A percentile compares a stretch with the other conserved stretches of the same genome.
Evolutionary conservation across 495 filamentous ascomycete genomes (phyloP).

Genomic region (Podospora fimiseda): DNA sequence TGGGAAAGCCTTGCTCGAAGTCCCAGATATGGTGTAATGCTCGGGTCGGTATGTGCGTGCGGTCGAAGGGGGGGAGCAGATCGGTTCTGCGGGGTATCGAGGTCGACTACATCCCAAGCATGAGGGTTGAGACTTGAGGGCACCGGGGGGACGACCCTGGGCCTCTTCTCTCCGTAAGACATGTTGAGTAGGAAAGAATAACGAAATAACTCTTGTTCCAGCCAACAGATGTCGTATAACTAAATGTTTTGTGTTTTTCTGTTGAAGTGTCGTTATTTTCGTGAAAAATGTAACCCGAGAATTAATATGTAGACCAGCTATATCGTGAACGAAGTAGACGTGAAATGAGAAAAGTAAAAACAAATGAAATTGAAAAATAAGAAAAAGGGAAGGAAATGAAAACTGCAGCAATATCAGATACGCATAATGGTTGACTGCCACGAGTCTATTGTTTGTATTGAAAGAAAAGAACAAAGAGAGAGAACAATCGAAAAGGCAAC

Average conservation of each 20-base stretch:
- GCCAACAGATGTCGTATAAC: slow-evolving; percentile 6
- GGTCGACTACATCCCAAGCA: slow-evolving; percentile 20
- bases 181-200: slow-evolving; percentile 6
- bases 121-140: slow-evolving; percentile 22
- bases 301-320: slow-evolving; percentile 19
- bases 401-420: slow-evolving; percentile 2
- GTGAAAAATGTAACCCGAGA: neutral
- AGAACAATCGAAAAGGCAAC: neutral
- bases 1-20: slow-evolving; percentile 85
- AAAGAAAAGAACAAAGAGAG: slow-evolving; percentile 6
- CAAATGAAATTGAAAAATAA: slow-evolving; percentile 7
- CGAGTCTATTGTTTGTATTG: slow-evolving; percentile 11
- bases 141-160: slow-evolving; percentile 16
- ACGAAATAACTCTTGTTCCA: slow-evolving; percentile 3
- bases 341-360: slow-evolving; percentile 11
- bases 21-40: slow-evolving; percentile 86
- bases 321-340: slow-evolving; percentile 3
- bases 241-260: neutral
- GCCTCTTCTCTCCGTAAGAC: slow-evolving; percentile 21
- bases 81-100: slow-evolving; percentile 1
- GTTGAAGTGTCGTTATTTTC: neutral
- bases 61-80: slow-evolving; percentile 9
- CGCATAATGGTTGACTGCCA: slow-evolving; percentile 1
- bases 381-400: slow-evolving; percentile 6
- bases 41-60: slow-evolving; percentile 24